phyloP scores from a whole-genome alignment of 78 protist species.

The Ministeria vibrans region DNA sequence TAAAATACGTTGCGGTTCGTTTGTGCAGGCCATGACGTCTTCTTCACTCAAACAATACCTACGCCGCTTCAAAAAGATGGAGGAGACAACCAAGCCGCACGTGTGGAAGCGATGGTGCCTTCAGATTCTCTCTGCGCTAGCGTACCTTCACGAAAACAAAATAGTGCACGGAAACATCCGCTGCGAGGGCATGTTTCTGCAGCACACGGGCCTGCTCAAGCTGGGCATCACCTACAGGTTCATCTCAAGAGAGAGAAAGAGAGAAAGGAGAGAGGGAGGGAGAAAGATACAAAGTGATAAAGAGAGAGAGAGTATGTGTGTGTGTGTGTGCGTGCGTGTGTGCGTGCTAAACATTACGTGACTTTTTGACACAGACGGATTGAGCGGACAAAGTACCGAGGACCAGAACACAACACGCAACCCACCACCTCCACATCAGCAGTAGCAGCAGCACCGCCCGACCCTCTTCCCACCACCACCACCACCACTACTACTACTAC shows the following conservation, averaged over 20 bases:
- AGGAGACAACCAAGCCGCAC: neutral
- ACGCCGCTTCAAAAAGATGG: neutral
- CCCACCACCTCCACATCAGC: too few relatives aligned
- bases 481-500: too few relatives aligned
- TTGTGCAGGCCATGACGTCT: neutral
- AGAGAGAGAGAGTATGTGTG: neutral
- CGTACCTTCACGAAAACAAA: constrained; percentile 52
- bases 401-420: too few relatives aligned
- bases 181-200: constrained; percentile 81
- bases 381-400: too few relatives aligned
- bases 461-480: too few relatives aligned
- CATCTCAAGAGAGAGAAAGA: too few relatives aligned
- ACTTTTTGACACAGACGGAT: too few relatives aligned
- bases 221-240: neutral
- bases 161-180: constrained; percentile 86
- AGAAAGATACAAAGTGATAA: neutral
- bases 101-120: constrained; percentile 46
- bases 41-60: neutral
- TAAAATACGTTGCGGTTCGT: neutral
- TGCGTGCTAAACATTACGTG: too few relatives aligned
- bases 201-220: constrained; percentile 25
- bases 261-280: too few relatives aligned
- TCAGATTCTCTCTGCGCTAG: constrained; percentile 71
- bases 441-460: too few relatives aligned
- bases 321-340: too few relatives aligned